A percentile compares a stretch with the other conserved stretches of the same genome.
Evolutionary conservation across 1,139 yeast genomes (phyloP).

Genomic region (Geotrichum bryndzae): DNA sequence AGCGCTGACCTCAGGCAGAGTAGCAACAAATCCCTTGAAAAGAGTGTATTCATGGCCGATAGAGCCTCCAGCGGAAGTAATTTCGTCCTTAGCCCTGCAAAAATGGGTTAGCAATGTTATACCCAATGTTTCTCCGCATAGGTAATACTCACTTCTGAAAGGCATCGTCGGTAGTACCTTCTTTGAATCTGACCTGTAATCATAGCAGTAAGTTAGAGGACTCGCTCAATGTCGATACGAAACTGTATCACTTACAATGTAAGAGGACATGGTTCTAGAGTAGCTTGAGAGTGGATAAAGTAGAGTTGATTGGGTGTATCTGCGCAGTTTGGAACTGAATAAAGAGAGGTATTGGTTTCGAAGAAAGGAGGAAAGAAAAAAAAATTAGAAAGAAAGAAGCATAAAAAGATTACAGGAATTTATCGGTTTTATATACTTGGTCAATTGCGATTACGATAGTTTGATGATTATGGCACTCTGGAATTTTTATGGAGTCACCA

Average conservation of each 20-base stretch:
- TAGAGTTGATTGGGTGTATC: not conserved
- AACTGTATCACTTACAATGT: constrained; percentile 11
- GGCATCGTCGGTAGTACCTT: constrained; percentile 24
- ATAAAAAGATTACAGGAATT: not conserved
- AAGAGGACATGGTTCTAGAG: constrained; percentile 8
- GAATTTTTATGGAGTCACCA: not conserved
- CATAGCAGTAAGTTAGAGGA: not conserved
- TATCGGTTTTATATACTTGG: not conserved
- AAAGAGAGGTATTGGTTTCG: not conserved
- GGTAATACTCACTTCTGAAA: constrained; percentile 22
- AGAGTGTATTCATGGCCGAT: constrained; percentile 29
- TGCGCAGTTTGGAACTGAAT: not conserved
- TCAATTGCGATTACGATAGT: not conserved
- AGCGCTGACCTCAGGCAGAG: constrained; percentile 31
- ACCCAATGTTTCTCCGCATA: not conserved
- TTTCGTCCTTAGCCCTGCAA: constrained; percentile 23
- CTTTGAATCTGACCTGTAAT: constrained; percentile 28
- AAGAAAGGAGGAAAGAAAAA: not conserved
- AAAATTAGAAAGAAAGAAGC: not conserved
- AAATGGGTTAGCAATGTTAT: not conserved
- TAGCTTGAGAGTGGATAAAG: not conserved
- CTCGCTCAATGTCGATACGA: not conserved
- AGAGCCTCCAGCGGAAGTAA: constrained; percentile 25
- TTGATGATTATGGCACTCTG: not conserved
- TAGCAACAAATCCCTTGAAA: constrained; percentile 32